Evolutionary conservation across 2,329 filamentous ascomycete genomes (phyloP), one percentile per base, ranked within the genome.

Genomic region (Hawksworthiomyces lignivorus): DNA sequence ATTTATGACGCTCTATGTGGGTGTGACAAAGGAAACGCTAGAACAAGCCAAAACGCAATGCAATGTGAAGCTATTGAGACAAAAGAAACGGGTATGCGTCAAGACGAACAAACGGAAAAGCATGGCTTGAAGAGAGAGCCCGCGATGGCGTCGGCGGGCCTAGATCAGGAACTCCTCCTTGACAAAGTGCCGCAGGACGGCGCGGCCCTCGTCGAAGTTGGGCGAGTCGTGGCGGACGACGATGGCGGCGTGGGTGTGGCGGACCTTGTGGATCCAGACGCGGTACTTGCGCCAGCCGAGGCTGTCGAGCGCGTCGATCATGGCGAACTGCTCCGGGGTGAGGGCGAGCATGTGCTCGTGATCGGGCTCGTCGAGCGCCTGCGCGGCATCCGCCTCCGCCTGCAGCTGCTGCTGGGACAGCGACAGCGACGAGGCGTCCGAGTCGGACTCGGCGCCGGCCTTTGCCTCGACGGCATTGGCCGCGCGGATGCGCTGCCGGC

Each of bases 211-310:
- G 3, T 73, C 69, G 53, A 88, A 94, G 1, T 62, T 65, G 39
- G 72, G 66, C 56, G 77, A 80, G 29, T 83, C 76, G 44, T 70
- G 76, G 28, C 90, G 75, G 27, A 94, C 80, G 49, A 97, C 86
- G 36, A 97, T 94, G 4, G 89, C 89, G 0, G 89, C 90, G 61
- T 97, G 90, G 46, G 77, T 86, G 57, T 95, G 87, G n/a, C 71
- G 65, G 41, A 79, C 73, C 6, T 88, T 84, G 49, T 84, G 82
- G 29, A 92, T 89, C 63, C 83, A 81, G 4, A 89, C 77, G 1
- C 73, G 76, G 50, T 77, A 81, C 58, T 82, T 84, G 36, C 70
- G 68, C 73, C 77, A 82, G 5, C 72, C 69, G 3, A 82, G 57
- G n/a, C 60, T 58, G 53, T 97, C 80, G 36, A 97, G 67, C 9